Evolutionary conservation across 2,329 filamentous ascomycete species (phyloP).

Genomic region (Phyllosticta ampelicida): DNA sequence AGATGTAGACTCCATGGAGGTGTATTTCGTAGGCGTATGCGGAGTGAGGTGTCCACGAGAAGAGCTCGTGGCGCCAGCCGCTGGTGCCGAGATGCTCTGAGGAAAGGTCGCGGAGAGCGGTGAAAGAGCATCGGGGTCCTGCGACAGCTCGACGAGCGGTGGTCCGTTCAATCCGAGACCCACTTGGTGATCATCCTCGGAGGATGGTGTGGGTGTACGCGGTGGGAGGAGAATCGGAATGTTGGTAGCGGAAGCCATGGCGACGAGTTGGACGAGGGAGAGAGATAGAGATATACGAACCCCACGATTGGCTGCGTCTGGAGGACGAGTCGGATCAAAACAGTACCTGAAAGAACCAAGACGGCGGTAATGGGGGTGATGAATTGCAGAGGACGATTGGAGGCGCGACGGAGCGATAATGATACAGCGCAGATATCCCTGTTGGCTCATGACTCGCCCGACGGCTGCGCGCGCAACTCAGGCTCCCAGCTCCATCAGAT

Average conservation of each 20-base stretch:
- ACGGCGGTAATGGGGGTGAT: background rate
- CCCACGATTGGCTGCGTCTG: conserved; percentile 14
- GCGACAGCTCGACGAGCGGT: conserved; percentile 10
- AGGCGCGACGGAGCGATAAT: background rate
- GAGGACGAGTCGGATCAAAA: conserved; percentile 10
- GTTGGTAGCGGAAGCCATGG: conserved; percentile 44
- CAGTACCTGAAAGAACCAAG: background rate
- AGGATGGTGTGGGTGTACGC: conserved; percentile 54
- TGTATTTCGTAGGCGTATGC: conserved; percentile 21
- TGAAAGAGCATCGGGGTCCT: conserved; percentile 24
- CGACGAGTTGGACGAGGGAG: conserved; percentile 13
- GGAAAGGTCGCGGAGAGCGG: conserved; percentile 31
- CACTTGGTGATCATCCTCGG: conserved; percentile 34
- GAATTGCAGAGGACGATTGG: background rate
- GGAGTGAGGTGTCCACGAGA: conserved; percentile 39
- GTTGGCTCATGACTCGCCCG: background rate
- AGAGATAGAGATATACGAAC: conserved; percentile 8
- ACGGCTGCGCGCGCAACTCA: background rate
- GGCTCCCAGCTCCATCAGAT: background rate
- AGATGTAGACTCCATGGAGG: conserved; percentile 19
- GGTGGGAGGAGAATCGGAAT: conserved; percentile 50
- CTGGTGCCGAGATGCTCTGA: background rate
- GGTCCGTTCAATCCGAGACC: conserved; percentile 24
- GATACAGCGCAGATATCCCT: background rate
- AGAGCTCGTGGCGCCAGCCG: conserved; percentile 12